Percentiles rank a stretch among this genome's conserved stretches.
Evolutionary conservation across 2,329 filamentous ascomycete genomes (phyloP).

Genomic region (Nigrospora oryzae): DNA sequence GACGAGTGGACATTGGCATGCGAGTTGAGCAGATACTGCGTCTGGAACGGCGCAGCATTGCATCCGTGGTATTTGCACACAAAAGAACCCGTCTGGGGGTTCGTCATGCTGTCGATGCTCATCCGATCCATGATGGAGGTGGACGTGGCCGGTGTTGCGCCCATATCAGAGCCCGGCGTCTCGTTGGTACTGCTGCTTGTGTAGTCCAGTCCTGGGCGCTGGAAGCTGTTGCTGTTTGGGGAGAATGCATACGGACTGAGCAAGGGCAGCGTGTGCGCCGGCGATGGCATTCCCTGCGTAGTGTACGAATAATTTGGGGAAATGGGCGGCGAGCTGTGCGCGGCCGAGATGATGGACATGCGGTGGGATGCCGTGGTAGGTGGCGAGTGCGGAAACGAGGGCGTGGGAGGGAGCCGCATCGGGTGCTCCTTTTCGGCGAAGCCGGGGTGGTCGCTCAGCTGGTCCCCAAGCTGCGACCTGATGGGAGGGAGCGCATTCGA

Average conservation of each 20-base stretch:
- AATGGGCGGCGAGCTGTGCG: slow-evolving; percentile 36
- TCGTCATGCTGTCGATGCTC: slow-evolving; percentile 50
- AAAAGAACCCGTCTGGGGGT: slow-evolving; percentile 42
- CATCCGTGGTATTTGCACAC: slow-evolving; percentile 56
- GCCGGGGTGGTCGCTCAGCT: slow-evolving; percentile 22
- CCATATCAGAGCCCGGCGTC: slow-evolving; percentile 35
- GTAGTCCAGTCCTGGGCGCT: slow-evolving; percentile 31
- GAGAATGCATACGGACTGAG: slow-evolving; percentile 28
- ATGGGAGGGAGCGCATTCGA: slow-evolving; percentile 29
- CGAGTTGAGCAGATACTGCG: slow-evolving; percentile 69
- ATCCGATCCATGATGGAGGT: slow-evolving; percentile 39
- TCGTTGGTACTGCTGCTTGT: slow-evolving; percentile 32
- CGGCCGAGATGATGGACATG: slow-evolving; percentile 22
- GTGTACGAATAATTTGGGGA: slow-evolving; percentile 39
- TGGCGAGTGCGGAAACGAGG: slow-evolving; percentile 23
- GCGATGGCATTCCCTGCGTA: slow-evolving; percentile 35
- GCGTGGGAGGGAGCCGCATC: slow-evolving; percentile 10
- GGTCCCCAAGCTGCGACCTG: slow-evolving; percentile 18
- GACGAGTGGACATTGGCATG: slow-evolving; percentile 67
- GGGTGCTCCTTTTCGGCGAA: slow-evolving; percentile 15
- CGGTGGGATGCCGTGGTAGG: slow-evolving; percentile 17
- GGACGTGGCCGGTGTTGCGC: slow-evolving; percentile 30
- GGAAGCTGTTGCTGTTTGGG: slow-evolving; percentile 15
- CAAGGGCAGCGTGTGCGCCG: slow-evolving; percentile 29
- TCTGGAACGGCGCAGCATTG: slow-evolving; percentile 66